These are phyloP conservation scores for Cladosporium sp. DNA, from an alignment of 2,329 filamentous ascomycete species.

Conservation along the genomic window DNA sequence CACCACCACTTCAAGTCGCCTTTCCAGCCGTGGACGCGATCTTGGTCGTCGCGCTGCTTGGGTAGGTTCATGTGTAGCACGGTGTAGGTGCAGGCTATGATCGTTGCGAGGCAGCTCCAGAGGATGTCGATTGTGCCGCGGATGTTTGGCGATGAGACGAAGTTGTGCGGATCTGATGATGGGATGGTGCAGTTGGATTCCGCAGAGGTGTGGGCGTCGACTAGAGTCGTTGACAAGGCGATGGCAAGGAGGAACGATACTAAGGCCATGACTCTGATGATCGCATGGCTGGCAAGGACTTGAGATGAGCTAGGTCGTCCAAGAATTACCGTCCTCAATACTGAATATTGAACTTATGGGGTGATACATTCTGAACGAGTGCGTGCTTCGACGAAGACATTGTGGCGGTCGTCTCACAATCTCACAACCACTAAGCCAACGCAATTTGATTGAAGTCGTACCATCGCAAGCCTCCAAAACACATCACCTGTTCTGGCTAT, in stretches of 20 bases:
- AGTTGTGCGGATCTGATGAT: not conserved
- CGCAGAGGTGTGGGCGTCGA: not conserved
- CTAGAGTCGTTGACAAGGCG: too few species aligned
- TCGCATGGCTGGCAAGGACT: too few species aligned
- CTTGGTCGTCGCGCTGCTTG: not conserved
- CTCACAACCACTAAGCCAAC: not conserved
- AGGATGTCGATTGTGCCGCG: slow-evolving; percentile 34
- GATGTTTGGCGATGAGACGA: slow-evolving; percentile 11
- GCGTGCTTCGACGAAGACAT: too few species aligned
- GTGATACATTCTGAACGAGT: too few species aligned
- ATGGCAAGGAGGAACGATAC: too few species aligned
- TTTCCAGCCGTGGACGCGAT: not conserved
- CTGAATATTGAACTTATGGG: too few species aligned
- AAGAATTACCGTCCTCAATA: too few species aligned
- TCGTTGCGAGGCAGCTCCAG: slow-evolving; percentile 29
- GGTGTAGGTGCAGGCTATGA: slow-evolving; percentile 34
- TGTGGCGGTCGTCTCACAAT: too few species aligned
- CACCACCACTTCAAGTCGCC: slow-evolving; percentile 5
- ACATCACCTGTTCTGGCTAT: not conserved
- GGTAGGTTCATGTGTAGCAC: slow-evolving; percentile 38
- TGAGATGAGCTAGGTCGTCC: too few species aligned
- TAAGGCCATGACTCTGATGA: too few species aligned
- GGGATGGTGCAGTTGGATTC: slow-evolving; percentile 10
- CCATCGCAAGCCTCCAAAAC: not conserved
- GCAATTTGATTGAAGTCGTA: not conserved